Conservation (phyloP, 2,329 filamentous ascomycete genomes). For the Cadophora sp. region DNA sequence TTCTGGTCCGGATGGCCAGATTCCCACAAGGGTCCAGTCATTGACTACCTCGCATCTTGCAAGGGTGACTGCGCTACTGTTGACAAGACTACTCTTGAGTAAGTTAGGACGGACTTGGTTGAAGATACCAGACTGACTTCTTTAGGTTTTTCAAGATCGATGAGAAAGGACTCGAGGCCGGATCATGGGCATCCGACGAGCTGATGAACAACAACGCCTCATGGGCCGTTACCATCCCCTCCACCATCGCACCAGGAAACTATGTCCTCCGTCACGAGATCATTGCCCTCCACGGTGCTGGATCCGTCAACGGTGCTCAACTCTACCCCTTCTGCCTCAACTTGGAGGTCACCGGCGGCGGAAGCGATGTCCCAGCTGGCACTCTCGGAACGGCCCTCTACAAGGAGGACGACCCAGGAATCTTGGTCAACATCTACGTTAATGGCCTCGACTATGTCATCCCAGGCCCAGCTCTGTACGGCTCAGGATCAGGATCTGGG, state of each 20-base stretch:
- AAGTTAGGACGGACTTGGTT: constrained; percentile 25
- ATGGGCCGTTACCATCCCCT: constrained; percentile 55
- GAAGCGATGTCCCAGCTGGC: constrained; percentile 46
- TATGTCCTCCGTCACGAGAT: constrained; percentile 62
- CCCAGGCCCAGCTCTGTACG: constrained; percentile 45
- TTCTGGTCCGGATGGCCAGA: constrained; percentile 58
- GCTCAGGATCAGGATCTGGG: constrained; percentile 3
- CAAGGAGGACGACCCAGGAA: constrained; percentile 50
- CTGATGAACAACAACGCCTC: constrained; percentile 60
- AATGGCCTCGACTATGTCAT: constrained; percentile 42
- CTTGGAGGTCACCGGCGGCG: constrained; percentile 52
- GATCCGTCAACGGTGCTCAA: constrained; percentile 52
- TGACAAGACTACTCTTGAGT: constrained; percentile 42
- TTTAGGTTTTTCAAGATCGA: constrained; percentile 49
- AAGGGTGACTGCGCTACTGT: constrained; percentile 47
- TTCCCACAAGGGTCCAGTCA: constrained; percentile 50
- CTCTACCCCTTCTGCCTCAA: constrained; percentile 58
- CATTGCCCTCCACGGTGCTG: constrained; percentile 41
- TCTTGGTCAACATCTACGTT: constrained; percentile 50
- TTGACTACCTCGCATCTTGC: constrained; percentile 39
- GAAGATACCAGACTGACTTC: background rate
- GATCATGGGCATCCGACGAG: constrained; percentile 52
- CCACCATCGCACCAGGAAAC: constrained; percentile 50
- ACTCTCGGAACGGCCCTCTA: constrained; percentile 50
- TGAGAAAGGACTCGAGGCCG: constrained; percentile 46